A percentile compares a stretch with the other conserved stretches of the same genome.
Conservation (phyloP, 179 eudicot genomes). For the Carnegiea gigantea region DNA sequence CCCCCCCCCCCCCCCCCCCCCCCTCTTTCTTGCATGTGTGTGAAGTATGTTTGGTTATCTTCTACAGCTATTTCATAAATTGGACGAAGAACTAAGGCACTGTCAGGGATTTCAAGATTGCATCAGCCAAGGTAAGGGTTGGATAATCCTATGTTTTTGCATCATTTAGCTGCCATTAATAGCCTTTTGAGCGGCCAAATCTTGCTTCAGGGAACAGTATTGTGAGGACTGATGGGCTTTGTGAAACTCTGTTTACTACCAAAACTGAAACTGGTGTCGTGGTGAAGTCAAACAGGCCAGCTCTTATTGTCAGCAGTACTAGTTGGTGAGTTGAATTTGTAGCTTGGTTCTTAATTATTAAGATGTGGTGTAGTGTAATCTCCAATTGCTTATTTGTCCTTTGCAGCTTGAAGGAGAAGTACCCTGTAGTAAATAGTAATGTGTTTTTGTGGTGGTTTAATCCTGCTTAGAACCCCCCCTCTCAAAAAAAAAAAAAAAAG, state of each 20-base stretch:
- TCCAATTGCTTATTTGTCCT: neutral
- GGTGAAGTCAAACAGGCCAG: conserved; percentile 78
- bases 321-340: conserved; percentile 69
- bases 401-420: neutral
- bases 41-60: conserved; percentile 6
- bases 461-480: neutral
- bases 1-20: no score
- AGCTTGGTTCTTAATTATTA: neutral
- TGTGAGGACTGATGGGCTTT: conserved; percentile 20
- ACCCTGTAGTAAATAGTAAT: neutral
- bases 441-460: neutral
- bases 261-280: conserved; percentile 35
- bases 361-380: conserved; percentile 7
- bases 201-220: conserved; percentile 25
- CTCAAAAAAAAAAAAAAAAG: neutral
- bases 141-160: conserved; percentile 1
- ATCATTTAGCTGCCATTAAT: conserved; percentile 16
- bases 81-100: conserved; percentile 49
- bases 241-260: conserved; percentile 59
- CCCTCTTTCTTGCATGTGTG: neutral
- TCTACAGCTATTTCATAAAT: conserved; percentile 68
- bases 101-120: conserved; percentile 64
- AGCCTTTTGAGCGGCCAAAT: neutral
- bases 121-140: conserved; percentile 59
- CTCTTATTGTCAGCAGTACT: conserved; percentile 92